phyloP scores from a whole-genome alignment of 495 filamentous ascomycete species.

The Letharia lupina region DNA sequence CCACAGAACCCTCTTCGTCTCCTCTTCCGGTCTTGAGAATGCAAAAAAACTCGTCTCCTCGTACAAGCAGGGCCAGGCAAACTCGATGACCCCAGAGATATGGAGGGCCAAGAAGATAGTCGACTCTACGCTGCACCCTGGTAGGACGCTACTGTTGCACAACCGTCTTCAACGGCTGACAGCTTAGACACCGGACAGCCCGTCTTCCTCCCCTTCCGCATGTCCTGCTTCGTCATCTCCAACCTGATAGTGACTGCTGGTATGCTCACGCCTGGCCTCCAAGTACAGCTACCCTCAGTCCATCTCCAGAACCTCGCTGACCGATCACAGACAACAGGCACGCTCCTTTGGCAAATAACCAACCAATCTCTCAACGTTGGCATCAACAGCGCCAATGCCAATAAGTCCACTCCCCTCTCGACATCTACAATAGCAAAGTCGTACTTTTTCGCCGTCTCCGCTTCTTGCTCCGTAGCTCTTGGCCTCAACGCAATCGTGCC shows the following conservation, averaged over 20 bases:
- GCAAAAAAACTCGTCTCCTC: constrained; percentile 67
- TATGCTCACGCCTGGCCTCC: constrained; percentile 85
- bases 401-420: constrained; percentile 86
- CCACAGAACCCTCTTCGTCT: constrained; percentile 73
- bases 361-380: constrained; percentile 98
- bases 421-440: constrained; percentile 72
- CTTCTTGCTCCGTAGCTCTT: constrained; percentile 85
- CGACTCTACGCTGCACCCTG: constrained; percentile 91
- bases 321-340: constrained; percentile 61
- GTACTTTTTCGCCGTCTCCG: constrained; percentile 84
- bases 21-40: constrained; percentile 63
- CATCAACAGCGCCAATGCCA: constrained; percentile 94
- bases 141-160: constrained; percentile 36
- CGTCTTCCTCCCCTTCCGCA: constrained; percentile 90
- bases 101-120: constrained; percentile 96
- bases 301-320: constrained; percentile 17
- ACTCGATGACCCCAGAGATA: constrained; percentile 75
- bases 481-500: constrained; percentile 88
- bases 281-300: constrained; percentile 36
- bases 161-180: neutral
- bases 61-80: constrained; percentile 74
- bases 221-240: constrained; percentile 91
- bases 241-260: constrained; percentile 95
- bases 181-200: constrained; percentile 74
- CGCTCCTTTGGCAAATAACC: constrained; percentile 86